phyloP scores from a whole-genome alignment of 257 asterid genomes.

The Ajuga chamaepitys region DNA sequence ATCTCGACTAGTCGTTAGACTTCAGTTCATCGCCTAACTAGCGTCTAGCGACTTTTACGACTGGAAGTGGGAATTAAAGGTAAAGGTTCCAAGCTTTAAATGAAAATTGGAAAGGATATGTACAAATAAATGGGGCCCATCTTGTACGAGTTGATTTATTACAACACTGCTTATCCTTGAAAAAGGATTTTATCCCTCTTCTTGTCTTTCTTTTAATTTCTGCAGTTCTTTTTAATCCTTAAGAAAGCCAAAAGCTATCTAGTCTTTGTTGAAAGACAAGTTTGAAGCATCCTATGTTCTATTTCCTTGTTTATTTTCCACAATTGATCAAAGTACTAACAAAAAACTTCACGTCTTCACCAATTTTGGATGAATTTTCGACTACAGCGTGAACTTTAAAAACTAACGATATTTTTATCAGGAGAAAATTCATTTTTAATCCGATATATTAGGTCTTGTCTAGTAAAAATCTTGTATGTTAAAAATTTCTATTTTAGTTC shows the following conservation, averaged over 20 bases:
- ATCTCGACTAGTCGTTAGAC: no score
- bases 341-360: no score
- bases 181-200: not conserved
- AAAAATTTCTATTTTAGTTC: no score
- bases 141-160: not conserved
- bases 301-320: not conserved
- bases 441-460: no score
- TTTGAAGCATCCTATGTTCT: constrained; percentile 30
- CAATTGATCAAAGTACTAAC: no score
- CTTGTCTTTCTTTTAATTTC: not conserved
- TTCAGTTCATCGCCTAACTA: no score
- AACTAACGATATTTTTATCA: no score
- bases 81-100: not conserved
- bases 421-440: no score
- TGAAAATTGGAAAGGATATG: constrained; percentile 1
- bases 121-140: not conserved
- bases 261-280: constrained; percentile 24
- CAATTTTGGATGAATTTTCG: no score
- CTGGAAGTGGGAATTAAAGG: not conserved
- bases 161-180: not conserved
- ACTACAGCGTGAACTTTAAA: no score
- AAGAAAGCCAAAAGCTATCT: constrained; percentile 16
- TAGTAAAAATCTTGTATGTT: no score
- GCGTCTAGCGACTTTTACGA: no score
- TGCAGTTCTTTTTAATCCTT: constrained; percentile 8